Evolutionary conservation across 768 basidiomycete genomes (phyloP).

Genomic region (Clitopilus hobsonii): DNA sequence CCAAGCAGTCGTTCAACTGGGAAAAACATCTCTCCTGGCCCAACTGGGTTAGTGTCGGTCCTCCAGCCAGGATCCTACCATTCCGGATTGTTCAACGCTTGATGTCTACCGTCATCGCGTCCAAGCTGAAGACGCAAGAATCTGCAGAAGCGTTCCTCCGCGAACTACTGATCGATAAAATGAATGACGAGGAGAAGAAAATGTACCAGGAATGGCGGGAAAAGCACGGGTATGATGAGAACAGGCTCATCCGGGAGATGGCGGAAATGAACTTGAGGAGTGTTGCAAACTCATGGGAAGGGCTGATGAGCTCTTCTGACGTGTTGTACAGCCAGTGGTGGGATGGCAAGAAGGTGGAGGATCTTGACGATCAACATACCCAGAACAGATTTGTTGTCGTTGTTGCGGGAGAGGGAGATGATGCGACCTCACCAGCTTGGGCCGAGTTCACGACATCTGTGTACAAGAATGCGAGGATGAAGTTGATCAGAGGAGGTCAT

Average conservation of each 20-base stretch:
- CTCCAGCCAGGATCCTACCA: constrained; percentile 27
- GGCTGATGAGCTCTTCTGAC: constrained; percentile 28
- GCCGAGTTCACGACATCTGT: constrained; percentile 31
- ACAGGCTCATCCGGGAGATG: constrained; percentile 29
- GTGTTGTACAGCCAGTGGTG: constrained; percentile 42
- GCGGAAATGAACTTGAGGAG: constrained; percentile 34
- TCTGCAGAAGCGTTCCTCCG: constrained; percentile 32
- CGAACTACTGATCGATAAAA: constrained; percentile 24
- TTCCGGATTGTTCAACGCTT: constrained; percentile 24
- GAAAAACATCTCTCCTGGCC: constrained; percentile 32
- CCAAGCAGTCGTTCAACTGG: constrained; percentile 30
- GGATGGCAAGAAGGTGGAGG: constrained; percentile 23
- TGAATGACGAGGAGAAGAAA: constrained; percentile 26
- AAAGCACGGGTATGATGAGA: constrained; percentile 29
- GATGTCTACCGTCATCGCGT: constrained; percentile 19
- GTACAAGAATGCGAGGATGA: constrained; percentile 35
- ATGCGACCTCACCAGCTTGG: constrained; percentile 24
- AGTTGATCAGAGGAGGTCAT: constrained; percentile 35
- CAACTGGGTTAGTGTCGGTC: constrained; percentile 36
- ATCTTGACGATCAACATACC: constrained; percentile 38
- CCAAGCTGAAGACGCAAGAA: constrained; percentile 28
- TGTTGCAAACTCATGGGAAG: constrained; percentile 38
- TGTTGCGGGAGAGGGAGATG: constrained; percentile 29
- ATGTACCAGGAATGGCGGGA: constrained; percentile 36
- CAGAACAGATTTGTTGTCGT: constrained; percentile 31